phyloP scores from a whole-genome alignment of 164 flowering plant species.

The Tinospora cordifolia region DNA sequence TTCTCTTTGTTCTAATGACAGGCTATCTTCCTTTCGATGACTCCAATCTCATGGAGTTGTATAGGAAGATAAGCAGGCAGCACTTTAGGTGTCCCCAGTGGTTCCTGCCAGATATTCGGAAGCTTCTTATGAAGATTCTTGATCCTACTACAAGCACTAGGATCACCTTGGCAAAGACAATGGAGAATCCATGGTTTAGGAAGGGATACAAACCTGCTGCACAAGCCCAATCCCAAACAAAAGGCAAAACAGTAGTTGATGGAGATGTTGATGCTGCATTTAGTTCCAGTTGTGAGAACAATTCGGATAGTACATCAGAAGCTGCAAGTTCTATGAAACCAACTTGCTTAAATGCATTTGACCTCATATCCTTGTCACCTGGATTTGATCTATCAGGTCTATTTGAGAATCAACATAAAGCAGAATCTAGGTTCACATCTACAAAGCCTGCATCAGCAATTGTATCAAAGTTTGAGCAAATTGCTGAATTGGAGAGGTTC shows the following conservation, averaged over 20 bases:
- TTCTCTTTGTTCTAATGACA: slow-evolving; percentile 29
- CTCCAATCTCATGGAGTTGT: slow-evolving; percentile 35
- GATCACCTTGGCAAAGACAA: slow-evolving; percentile 23
- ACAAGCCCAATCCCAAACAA: neutral
- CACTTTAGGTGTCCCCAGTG: slow-evolving; percentile 34
- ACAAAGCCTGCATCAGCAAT: slow-evolving; percentile 30
- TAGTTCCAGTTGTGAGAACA: slow-evolving; percentile 7
- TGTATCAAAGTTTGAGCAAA: slow-evolving; percentile 40
- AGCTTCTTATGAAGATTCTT: slow-evolving; percentile 25
- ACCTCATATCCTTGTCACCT: slow-evolving; percentile 36
- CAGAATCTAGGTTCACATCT: slow-evolving; percentile 29
- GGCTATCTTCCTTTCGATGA: slow-evolving; percentile 39
- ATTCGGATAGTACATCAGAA: neutral
- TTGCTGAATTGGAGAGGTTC: slow-evolving; percentile 29
- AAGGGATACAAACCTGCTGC: slow-evolving; percentile 22
- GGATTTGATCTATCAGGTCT: slow-evolving; percentile 42
- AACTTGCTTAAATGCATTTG: slow-evolving; percentile 39
- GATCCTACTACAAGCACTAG: slow-evolving; percentile 28
- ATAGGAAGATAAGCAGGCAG: slow-evolving; percentile 29
- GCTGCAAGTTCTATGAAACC: slow-evolving; percentile 20
- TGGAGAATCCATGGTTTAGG: slow-evolving; percentile 32
- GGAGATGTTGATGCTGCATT: slow-evolving; percentile 12
- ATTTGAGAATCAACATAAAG: slow-evolving; percentile 25
- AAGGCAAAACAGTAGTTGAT: neutral
- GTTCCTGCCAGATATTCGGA: slow-evolving; percentile 27